A percentile compares a stretch with the other conserved stretches of the same genome.
Evolutionary conservation across 345 rosid genomes (phyloP).

Genomic region (Citrus cavaleriei): DNA sequence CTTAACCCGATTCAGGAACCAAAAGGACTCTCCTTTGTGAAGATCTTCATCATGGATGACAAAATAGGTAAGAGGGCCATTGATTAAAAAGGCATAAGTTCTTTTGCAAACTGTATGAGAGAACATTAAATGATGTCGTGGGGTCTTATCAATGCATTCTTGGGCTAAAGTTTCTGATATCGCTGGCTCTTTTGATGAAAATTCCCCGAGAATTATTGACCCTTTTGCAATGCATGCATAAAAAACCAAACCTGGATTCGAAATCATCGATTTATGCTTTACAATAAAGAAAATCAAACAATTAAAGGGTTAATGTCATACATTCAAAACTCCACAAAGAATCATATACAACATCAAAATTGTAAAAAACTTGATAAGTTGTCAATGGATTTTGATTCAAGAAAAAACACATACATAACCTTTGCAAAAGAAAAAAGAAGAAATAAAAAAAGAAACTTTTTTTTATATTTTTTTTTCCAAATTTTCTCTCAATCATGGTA

Average conservation of each 20-base stretch:
- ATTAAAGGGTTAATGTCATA: neutral
- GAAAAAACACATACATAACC: neutral
- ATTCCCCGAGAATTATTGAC: conserved; percentile 54
- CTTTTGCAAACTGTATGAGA: conserved; percentile 55
- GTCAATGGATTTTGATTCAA: neutral
- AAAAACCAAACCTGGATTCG: conserved; percentile 49
- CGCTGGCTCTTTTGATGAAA: conserved; percentile 43
- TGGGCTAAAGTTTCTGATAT: conserved; percentile 44
- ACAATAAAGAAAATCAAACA: neutral
- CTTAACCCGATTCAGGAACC: conserved; percentile 58
- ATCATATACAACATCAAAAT: neutral
- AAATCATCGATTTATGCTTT: conserved; percentile 42
- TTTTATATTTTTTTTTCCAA: neutral
- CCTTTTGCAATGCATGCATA: conserved; percentile 77
- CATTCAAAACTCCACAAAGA: neutral
- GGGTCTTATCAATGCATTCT: conserved; percentile 62
- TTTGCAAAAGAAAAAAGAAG: too few relatives aligned
- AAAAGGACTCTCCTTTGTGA: conserved; percentile 40
- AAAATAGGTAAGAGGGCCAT: conserved; percentile 57
- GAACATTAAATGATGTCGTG: conserved; percentile 66
- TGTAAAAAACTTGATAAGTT: neutral
- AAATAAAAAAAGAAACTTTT: too few relatives aligned
- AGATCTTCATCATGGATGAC: conserved; percentile 42
- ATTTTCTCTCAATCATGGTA: neutral
- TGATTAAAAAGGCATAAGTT: conserved; percentile 61